A percentile compares a stretch with the other conserved stretches of the same genome.
These are phyloP conservation scores for Marasmius oreades DNA, from an alignment of 1,284 basidiomycete genomes.

Conservation along the genomic window DNA sequence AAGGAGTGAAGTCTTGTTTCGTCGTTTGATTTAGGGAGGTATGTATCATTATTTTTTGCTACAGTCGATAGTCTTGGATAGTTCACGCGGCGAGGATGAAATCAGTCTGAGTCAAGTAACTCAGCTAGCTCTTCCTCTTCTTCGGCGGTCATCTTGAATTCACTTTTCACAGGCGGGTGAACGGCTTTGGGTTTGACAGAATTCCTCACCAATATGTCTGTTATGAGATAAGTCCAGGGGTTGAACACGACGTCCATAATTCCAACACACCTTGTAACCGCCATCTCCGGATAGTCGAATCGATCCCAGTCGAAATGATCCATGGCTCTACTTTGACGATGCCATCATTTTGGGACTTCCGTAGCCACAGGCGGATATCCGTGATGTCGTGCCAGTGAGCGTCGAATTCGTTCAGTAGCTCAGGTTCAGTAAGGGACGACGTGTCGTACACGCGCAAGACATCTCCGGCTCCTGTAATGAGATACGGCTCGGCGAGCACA, in stretches of 20 bases:
- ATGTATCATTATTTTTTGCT: too few species aligned
- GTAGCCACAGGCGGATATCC: conserved; percentile 68
- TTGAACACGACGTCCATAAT: conserved; percentile 1
- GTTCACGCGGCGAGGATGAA: too few species aligned
- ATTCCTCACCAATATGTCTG: conserved; percentile 31
- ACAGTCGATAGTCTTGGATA: too few species aligned
- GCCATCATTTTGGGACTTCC: conserved; percentile 40
- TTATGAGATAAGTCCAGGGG: background rate
- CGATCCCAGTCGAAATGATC: conserved; percentile 80
- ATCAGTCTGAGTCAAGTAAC: conserved; percentile 57
- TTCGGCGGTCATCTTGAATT: conserved; percentile 58
- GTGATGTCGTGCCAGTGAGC: conserved; percentile 88
- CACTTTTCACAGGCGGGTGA: conserved; percentile 17
- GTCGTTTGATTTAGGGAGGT: too few species aligned
- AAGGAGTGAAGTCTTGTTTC: too few species aligned
- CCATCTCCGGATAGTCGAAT: conserved; percentile 85
- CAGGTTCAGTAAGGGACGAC: conserved; percentile 58
- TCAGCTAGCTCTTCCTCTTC: conserved; percentile 81
- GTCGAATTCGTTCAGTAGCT: conserved; percentile 66
- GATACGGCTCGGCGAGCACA: conserved; percentile 59
- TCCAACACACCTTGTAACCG: conserved; percentile 56
- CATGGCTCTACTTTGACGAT: conserved; percentile 60
- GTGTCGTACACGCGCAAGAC: conserved; percentile 73
- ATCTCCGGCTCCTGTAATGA: conserved; percentile 82
- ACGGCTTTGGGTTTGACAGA: conserved; percentile 41